Percentiles rank a stretch among this genome's conserved stretches.
These are phyloP conservation scores for Thyridium curvatum DNA, from an alignment of 2,329 filamentous ascomycete species.

Conservation along the genomic window DNA sequence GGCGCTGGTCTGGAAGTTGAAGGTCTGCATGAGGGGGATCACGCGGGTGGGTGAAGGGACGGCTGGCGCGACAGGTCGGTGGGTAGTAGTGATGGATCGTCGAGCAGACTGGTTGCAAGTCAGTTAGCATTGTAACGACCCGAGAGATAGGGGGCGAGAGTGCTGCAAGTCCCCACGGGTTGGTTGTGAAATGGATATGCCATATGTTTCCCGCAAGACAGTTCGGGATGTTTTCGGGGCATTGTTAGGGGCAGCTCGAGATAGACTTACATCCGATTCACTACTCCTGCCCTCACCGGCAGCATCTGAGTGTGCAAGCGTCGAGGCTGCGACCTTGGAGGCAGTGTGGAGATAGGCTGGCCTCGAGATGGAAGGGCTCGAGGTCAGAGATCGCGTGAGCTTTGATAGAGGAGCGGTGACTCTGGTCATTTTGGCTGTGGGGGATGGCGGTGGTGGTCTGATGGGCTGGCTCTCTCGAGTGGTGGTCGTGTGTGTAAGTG, in stretches of 20 bases:
- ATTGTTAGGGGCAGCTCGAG: background rate
- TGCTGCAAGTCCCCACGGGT: too few species aligned
- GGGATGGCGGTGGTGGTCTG: background rate
- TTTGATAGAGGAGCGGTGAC: constrained; percentile 43
- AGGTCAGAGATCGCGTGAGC: constrained; percentile 38
- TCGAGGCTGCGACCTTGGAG: constrained; percentile 29
- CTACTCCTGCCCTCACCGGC: constrained; percentile 25
- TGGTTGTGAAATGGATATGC: too few species aligned
- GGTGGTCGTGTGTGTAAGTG: too few species aligned
- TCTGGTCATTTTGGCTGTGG: constrained; percentile 34
- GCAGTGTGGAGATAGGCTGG: constrained; percentile 24
- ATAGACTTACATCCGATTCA: constrained; percentile 32
- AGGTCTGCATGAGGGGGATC: constrained; percentile 58
- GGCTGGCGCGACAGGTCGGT: constrained; percentile 36
- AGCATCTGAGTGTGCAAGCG: constrained; percentile 39
- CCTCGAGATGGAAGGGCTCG: constrained; percentile 29
- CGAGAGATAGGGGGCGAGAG: too few species aligned
- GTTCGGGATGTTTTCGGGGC: too few species aligned
- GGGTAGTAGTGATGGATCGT: constrained; percentile 38
- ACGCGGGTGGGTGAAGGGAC: constrained; percentile 32
- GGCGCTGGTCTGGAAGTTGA: constrained; percentile 50
- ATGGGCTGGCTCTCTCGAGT: too few species aligned
- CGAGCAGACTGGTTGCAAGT: constrained; percentile 18
- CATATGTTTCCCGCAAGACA: too few species aligned
- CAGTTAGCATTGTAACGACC: constrained; percentile 8